Evolutionary conservation across 192 early-diverging fungal species (phyloP), one percentile per base, ranked within the genome.

Genomic region (Podila epicladia): DNA sequence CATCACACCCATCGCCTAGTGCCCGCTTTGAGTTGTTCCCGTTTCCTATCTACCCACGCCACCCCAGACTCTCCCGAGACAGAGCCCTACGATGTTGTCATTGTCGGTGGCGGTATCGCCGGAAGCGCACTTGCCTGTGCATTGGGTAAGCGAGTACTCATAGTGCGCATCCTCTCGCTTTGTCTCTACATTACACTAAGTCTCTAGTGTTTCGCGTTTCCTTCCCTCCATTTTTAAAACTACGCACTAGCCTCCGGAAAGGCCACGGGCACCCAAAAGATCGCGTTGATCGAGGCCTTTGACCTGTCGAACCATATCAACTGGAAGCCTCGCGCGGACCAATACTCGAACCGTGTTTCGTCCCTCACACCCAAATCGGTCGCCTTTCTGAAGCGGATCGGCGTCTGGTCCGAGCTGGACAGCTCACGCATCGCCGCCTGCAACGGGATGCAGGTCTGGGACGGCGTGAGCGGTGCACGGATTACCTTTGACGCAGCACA

Each of bases 61-160:
- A 22, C 53, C 53, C 24, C 53, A 55, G 53, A 55, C 24, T 5
- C 20, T 26, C 11, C 53, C 20, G 24, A 55, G 24, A 9, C 53
- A 0, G 75, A 79, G 24, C 65, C 71, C 26, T 95, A 93, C 65
- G 95, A 98, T 69, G 86, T 98, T 32, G 92, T 92, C 35, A 93
- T 98, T 74, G 92, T 98, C 19, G 97, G 97, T 20, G 96, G 95
- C 32, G 97, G 97, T 22, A 91, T 95, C 35, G 90, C 94, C 13
- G 97, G 97, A 45, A 93, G 90, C n/a, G 92, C 96, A 11, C 79
- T 97, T 35, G 96, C 95, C 5, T 89, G 88, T 61, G 89, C 91
- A 24, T 85, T 98, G 63, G 89, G 92, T 95, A 78, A 53, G 86
- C 49, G 75, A 53, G 86, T 35, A 62, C 13, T 41, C 4, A 45